A percentile compares a stretch with the other conserved stretches of the same genome.
Conservation (phyloP, 257 asterid species). For the Solanum ossicruentum region DNA sequence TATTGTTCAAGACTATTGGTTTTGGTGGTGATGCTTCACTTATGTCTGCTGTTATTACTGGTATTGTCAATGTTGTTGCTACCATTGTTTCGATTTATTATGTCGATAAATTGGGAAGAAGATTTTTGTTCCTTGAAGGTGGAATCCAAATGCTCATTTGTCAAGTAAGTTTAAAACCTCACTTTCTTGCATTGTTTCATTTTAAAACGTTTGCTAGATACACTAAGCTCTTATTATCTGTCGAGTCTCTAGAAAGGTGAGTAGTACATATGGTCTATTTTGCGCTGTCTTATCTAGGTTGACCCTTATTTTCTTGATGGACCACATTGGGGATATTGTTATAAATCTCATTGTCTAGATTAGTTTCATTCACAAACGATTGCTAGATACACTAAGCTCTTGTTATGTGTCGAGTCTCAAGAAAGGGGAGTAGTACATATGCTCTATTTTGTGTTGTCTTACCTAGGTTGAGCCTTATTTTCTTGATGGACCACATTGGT, state of each 20-base stretch:
- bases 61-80: constrained; percentile 36
- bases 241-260: fast-evolving
- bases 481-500: no score
- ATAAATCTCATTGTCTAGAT: not conserved
- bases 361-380: not conserved
- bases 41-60: constrained; percentile 38
- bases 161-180: constrained; percentile 26
- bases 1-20: constrained; percentile 60
- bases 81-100: constrained; percentile 54
- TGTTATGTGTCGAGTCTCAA: fast-evolving
- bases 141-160: constrained; percentile 59
- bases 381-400: not conserved
- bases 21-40: constrained; percentile 43
- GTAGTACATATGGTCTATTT: not conserved
- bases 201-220: fast-evolving
- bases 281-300: not conserved
- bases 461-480: not conserved
- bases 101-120: constrained; percentile 69
- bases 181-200: not conserved
- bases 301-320: not conserved
- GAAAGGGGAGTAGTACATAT: not conserved
- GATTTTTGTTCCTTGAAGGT: constrained; percentile 59
- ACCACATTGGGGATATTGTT: no score
- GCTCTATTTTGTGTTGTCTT: not conserved
- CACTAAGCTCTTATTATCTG: not conserved